A percentile compares a stretch with the other conserved stretches of the same genome.
Evolutionary conservation across 768 basidiomycete species (phyloP).

Genomic region (Russula ochroleuca): DNA sequence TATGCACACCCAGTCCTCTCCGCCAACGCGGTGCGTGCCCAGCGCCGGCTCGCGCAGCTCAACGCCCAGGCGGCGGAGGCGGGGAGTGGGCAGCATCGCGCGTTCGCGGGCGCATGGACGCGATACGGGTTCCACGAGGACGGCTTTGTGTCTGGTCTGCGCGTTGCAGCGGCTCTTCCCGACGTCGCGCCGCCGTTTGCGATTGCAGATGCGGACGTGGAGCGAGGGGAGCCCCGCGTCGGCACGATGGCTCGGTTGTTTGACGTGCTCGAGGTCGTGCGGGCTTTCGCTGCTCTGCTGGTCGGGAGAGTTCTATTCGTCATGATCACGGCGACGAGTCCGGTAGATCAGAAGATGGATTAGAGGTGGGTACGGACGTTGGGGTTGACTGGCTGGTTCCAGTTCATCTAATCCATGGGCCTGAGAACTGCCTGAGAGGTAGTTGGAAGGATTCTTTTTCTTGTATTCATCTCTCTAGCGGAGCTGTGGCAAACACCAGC

Average conservation of each 20-base stretch:
- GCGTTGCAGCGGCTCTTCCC: slow-evolving; percentile 28
- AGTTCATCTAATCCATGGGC: too few species aligned
- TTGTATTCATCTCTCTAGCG: too few species aligned
- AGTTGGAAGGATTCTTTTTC: too few species aligned
- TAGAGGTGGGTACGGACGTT: background rate
- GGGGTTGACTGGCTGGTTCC: too few species aligned
- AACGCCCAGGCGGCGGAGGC: background rate
- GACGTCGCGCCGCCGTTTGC: background rate
- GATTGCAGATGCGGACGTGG: slow-evolving; percentile 2
- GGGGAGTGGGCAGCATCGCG: slow-evolving; percentile 19
- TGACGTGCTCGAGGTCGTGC: background rate
- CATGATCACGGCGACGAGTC: background rate
- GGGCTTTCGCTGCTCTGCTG: background rate
- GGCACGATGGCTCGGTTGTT: background rate
- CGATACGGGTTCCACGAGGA: slow-evolving; percentile 86
- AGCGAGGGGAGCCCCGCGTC: background rate
- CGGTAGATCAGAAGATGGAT: background rate
- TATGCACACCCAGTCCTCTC: slow-evolving; percentile 73
- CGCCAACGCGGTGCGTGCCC: slow-evolving; percentile 51
- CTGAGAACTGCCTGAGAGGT: too few species aligned
- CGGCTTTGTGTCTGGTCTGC: slow-evolving; percentile 52
- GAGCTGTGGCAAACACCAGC: too few species aligned
- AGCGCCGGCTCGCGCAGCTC: slow-evolving; percentile 50
- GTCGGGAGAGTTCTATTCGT: background rate
- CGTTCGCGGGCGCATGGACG: slow-evolving; percentile 65